Evolutionary conservation across 2,329 filamentous ascomycete genomes (phyloP), one percentile per base, ranked within the genome.

Genomic region (Calonectria crousiana): DNA sequence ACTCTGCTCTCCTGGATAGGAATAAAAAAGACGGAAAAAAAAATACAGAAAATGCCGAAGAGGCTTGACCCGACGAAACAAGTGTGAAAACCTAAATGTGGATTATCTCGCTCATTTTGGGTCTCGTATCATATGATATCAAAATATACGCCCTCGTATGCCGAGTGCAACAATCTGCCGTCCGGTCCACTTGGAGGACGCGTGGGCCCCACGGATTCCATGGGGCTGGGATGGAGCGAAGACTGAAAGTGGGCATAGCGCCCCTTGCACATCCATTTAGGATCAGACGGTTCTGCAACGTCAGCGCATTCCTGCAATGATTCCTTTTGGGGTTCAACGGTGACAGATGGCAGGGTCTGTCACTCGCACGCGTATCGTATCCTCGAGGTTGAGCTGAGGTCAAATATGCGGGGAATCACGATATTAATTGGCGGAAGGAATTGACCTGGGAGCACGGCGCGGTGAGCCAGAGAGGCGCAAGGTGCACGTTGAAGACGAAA

Each of bases 371-470:
- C 23, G 8, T 41, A 10, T 30, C 38, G 34, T 23, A 62, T 62
- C 56, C 34, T 41, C 16, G 6, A 8, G 23, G 56, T 26, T 28
- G 13, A 10, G 26, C 13, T 11, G 36, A 26, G 56, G 34, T 62
- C 34, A 62, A 62, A 44, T 41, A 62, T 41, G 56, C 56, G 32
- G 56, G 38, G 56, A 62, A 62, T 62, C 56, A 14, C 20, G 56
- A 41, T 23, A 28, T 20, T 41, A 41, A 30, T 16, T 36, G 23
- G 56, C 23, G 23, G 26, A 41, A 28, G 18, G 28, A 6, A 18
- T 14, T 18, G 23, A 13, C 34, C 14, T 13, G n/a, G 13, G 56
- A 28, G 28, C 18, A 23, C 14, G 26, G n/a, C 34, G n/a, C 38
- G 56, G 56, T 62, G n/a, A 41, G 56, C 34, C 13, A 62, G 26